These are phyloP conservation scores for Pseudonitzschia multistriata DNA, from an alignment of 108 stramenopile species.

Conservation along the genomic window DNA sequence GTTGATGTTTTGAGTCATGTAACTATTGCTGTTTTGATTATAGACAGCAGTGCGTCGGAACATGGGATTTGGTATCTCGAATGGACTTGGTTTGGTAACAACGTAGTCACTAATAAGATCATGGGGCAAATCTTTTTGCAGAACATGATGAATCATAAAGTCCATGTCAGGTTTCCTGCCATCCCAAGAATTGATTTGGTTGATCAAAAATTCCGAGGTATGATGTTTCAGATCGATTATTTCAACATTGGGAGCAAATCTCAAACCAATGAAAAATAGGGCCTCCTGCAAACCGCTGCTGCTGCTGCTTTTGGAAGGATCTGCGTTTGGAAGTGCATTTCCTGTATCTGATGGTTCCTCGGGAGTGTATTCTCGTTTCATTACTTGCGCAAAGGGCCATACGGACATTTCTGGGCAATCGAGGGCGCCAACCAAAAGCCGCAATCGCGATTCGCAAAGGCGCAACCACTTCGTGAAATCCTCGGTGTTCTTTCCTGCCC, in stretches of 20 bases:
- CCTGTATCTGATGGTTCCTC: slow-evolving; percentile 14
- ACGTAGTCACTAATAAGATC: slow-evolving; percentile 12
- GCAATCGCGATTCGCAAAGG: slow-evolving; percentile 71
- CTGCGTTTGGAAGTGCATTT: slow-evolving; percentile 3
- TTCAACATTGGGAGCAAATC: slow-evolving; percentile 53
- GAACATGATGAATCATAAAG: slow-evolving; percentile 47
- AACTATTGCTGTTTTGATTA: not conserved
- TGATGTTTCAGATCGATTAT: slow-evolving; percentile 49
- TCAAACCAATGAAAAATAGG: slow-evolving; percentile 64
- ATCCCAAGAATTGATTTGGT: slow-evolving; percentile 70
- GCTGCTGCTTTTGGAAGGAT: not conserved
- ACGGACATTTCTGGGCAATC: slow-evolving; percentile 52
- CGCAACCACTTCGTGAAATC: slow-evolving; percentile 76
- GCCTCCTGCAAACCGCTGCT: slow-evolving; percentile 25
- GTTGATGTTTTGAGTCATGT: not conserved
- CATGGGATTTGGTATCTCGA: not conserved
- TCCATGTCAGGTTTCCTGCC: slow-evolving; percentile 68
- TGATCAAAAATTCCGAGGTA: slow-evolving; percentile 53
- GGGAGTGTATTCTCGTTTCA: slow-evolving; percentile 38
- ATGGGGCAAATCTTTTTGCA: slow-evolving; percentile 46
- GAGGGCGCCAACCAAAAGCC: slow-evolving; percentile 55
- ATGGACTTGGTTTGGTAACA: not conserved
- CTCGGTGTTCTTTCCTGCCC: slow-evolving; percentile 36
- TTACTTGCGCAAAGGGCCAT: slow-evolving; percentile 70
- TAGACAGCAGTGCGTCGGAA: not conserved